These are phyloP conservation scores for Arthrobotrys conoides DNA, from an alignment of 2,329 filamentous ascomycete genomes.

Conservation along the genomic window DNA sequence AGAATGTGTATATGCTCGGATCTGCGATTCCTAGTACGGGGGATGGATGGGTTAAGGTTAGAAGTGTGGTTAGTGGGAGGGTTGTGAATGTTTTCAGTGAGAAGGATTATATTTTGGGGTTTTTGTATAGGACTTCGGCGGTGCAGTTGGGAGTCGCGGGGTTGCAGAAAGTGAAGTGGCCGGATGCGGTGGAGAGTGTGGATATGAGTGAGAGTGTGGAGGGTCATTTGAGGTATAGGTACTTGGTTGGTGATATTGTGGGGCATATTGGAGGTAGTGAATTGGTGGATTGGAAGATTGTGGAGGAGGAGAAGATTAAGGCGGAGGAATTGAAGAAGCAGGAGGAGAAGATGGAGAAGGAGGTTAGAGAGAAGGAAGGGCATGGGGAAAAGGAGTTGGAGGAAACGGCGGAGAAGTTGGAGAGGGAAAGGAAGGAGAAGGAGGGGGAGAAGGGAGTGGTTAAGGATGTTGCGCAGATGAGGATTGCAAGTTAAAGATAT, in stretches of 20 bases:
- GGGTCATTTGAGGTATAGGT: slow-evolving; percentile 80
- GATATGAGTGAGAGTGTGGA: slow-evolving; percentile 76
- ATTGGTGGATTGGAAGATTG: slow-evolving; percentile 69
- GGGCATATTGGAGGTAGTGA: slow-evolving; percentile 79
- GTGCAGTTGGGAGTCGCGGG: slow-evolving; percentile 87
- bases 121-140: slow-evolving; percentile 87
- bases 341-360: slow-evolving; percentile 58
- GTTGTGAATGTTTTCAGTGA: slow-evolving; percentile 90
- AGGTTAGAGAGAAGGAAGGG: slow-evolving; percentile 52
- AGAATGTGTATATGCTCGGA: slow-evolving; percentile 86
- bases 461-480: slow-evolving; percentile 64
- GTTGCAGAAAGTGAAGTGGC: slow-evolving; percentile 79
- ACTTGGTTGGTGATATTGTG: slow-evolving; percentile 77
- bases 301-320: slow-evolving; percentile 65
- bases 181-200: slow-evolving; percentile 78
- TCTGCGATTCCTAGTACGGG: slow-evolving; percentile 80
- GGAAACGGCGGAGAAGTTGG: slow-evolving; percentile 59
- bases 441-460: slow-evolving; percentile 43
- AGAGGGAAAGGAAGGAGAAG: slow-evolving; percentile 44
- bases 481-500: slow-evolving; percentile 31
- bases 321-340: slow-evolving; percentile 53
- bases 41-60: slow-evolving; percentile 81
- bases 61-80: slow-evolving; percentile 82
- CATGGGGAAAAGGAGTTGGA: slow-evolving; percentile 25
- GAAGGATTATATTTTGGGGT: slow-evolving; percentile 88